These are phyloP conservation scores for Hemerocallis citrina DNA, from an alignment of 106 monocot species.

Conservation along the genomic window DNA sequence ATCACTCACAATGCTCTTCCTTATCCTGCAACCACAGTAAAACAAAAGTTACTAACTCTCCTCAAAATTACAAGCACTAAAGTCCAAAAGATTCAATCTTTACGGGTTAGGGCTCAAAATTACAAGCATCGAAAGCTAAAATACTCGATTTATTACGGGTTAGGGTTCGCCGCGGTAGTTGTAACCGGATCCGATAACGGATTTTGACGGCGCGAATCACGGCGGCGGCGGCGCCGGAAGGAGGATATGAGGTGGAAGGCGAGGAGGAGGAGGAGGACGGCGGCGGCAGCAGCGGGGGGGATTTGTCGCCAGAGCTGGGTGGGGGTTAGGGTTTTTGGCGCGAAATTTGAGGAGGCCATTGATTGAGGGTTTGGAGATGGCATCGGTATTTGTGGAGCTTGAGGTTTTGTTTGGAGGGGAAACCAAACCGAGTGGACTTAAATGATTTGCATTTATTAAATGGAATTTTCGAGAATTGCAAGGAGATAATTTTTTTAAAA, in stretches of 20 bases:
- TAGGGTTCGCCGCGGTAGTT: neutral
- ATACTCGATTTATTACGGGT: neutral
- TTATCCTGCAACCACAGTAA: constrained; percentile 20
- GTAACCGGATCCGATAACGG: neutral
- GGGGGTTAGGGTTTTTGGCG: constrained; percentile 5
- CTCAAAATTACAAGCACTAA: neutral
- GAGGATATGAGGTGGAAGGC: constrained; percentile 1
- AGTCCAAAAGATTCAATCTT: neutral
- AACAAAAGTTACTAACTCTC: neutral
- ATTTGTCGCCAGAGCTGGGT: constrained; percentile 20
- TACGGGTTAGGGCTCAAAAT: neutral
- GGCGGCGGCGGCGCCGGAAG: constrained; percentile 5
- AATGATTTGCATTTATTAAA: too few relatives aligned
- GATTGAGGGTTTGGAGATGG: neutral
- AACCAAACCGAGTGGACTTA: too few relatives aligned
- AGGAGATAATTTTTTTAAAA: too few relatives aligned
- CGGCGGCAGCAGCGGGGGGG: constrained; percentile 43
- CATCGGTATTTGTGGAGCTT: too few relatives aligned
- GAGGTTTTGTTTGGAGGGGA: too few relatives aligned
- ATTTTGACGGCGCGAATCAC: neutral
- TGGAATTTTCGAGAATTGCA: too few relatives aligned
- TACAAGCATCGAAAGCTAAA: neutral
- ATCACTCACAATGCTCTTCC: constrained; percentile 38
- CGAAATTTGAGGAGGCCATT: constrained; percentile 2
- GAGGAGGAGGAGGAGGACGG: constrained; percentile 32